phyloP scores from a whole-genome alignment of 805 yeast species.

The Kurtzmaniella cleridarum region DNA sequence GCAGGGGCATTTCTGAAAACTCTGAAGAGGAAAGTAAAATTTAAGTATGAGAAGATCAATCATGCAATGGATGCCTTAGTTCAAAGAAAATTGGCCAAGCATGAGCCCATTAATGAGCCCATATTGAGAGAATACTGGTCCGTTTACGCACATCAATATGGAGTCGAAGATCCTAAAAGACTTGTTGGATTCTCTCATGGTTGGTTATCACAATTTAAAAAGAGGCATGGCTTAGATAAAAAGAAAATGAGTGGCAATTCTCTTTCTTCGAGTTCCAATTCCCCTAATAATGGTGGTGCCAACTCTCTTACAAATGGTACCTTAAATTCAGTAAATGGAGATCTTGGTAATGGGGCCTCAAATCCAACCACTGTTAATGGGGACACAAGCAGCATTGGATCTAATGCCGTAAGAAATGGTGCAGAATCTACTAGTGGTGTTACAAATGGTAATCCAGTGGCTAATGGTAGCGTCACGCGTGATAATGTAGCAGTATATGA shows the following conservation, averaged over 20 bases:
- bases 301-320: not conserved
- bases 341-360: not conserved
- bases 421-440: too few species aligned
- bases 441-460: too few species aligned
- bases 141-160: slow-evolving; percentile 47
- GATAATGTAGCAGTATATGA: slow-evolving; percentile 11
- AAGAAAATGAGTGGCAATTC: slow-evolving; percentile 19
- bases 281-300: slow-evolving; percentile 1
- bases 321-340: slow-evolving; percentile 3
- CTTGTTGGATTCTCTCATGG: slow-evolving; percentile 54
- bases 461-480: too few species aligned
- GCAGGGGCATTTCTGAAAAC: slow-evolving; percentile 23
- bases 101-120: slow-evolving; percentile 50
- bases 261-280: not conserved
- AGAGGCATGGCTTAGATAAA: slow-evolving; percentile 46
- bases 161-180: slow-evolving; percentile 58
- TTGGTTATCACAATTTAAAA: slow-evolving; percentile 58
- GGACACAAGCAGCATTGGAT: too few species aligned
- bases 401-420: too few species aligned
- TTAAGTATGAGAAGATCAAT: slow-evolving; percentile 54
- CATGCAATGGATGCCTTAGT: slow-evolving; percentile 55
- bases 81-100: slow-evolving; percentile 35
- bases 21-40: slow-evolving; percentile 43
- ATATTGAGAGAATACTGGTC: slow-evolving; percentile 53
- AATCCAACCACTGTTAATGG: not conserved